phyloP scores from a whole-genome alignment of 768 basidiomycete species.

The Tricholomella constricta region DNA sequence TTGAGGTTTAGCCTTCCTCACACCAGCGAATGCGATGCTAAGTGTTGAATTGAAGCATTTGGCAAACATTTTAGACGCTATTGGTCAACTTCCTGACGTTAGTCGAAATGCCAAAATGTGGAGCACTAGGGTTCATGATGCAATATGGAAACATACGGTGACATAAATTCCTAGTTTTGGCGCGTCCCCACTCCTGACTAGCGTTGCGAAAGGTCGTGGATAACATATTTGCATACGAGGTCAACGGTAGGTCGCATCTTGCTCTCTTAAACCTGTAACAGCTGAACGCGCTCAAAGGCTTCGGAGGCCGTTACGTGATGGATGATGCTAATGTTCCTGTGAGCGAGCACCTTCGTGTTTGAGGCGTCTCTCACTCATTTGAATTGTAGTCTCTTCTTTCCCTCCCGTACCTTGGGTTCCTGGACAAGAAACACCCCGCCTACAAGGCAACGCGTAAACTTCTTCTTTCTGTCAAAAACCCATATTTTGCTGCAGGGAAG shows the following conservation, averaged over 20 bases:
- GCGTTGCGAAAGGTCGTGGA: slow-evolving; percentile 50
- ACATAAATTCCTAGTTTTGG: slow-evolving; percentile 21
- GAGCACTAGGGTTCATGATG: slow-evolving; percentile 58
- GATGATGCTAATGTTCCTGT: slow-evolving; percentile 87
- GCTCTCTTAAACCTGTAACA: background rate
- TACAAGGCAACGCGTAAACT: slow-evolving; percentile 68
- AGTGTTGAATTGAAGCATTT: slow-evolving; percentile 69
- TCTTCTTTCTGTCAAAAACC: slow-evolving; percentile 64
- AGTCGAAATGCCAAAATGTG: slow-evolving; percentile 55
- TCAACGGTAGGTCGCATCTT: slow-evolving; percentile 50
- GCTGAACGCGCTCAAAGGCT: slow-evolving; percentile 37
- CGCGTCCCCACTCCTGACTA: background rate
- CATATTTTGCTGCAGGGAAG: slow-evolving; percentile 66
- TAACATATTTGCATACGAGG: slow-evolving; percentile 75
- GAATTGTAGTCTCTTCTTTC: slow-evolving; percentile 67
- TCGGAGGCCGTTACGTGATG: slow-evolving; percentile 76
- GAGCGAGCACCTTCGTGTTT: slow-evolving; percentile 23
- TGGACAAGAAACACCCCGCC: slow-evolving; percentile 56
- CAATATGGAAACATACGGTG: slow-evolving; percentile 66
- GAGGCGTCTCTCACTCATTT: background rate
- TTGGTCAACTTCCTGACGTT: slow-evolving; percentile 48
- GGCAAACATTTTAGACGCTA: slow-evolving; percentile 57
- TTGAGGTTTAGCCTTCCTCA: slow-evolving; percentile 59
- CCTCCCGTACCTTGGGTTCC: slow-evolving; percentile 77
- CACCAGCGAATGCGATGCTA: slow-evolving; percentile 82